Percentiles rank a stretch among this genome's conserved stretches.
phyloP scores from a whole-genome alignment of 2,329 filamentous ascomycete genomes.

The Fusarium pseudoanthophilum region DNA sequence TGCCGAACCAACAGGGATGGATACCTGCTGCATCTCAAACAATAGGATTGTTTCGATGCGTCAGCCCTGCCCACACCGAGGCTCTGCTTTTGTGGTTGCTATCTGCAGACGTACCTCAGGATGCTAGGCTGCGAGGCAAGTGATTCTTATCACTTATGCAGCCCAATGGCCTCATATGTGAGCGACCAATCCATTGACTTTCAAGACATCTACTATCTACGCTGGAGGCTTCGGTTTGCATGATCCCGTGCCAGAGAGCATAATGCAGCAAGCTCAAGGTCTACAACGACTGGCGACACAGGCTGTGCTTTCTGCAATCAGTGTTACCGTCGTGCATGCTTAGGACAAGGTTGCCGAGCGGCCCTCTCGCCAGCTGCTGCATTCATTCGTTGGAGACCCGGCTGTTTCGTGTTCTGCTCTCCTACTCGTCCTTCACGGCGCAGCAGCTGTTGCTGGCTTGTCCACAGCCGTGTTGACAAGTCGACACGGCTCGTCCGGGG shows the following conservation, averaged over 20 bases:
- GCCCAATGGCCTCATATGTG: constrained; percentile 24
- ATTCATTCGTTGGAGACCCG: constrained; percentile 26
- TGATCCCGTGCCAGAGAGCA: constrained; percentile 16
- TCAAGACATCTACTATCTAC: constrained; percentile 14
- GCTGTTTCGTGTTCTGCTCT: constrained; percentile 34
- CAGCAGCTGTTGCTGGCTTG: constrained; percentile 19
- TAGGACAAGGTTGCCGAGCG: constrained; percentile 35
- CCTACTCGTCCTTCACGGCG: constrained; percentile 20
- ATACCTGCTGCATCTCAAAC: constrained; percentile 5
- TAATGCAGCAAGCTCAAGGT: constrained; percentile 27
- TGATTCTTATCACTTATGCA: constrained; percentile 24
- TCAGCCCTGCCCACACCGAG: constrained; percentile 26
- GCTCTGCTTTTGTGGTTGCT: constrained; percentile 11
- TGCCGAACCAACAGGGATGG: constrained; percentile 5
- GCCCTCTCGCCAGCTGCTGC: constrained; percentile 21
- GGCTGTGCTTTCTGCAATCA: constrained; percentile 32
- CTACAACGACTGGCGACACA: constrained; percentile 29
- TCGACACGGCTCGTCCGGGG: constrained; percentile 31
- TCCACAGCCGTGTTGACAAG: constrained; percentile 42
- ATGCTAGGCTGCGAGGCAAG: constrained; percentile 20
- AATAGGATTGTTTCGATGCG: neutral
- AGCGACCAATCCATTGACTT: constrained; percentile 13
- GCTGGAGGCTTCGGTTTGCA: constrained; percentile 8
- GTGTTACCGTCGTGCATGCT: constrained; percentile 36
- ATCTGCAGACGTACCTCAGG: constrained; percentile 12